A percentile compares a stretch with the other conserved stretches of the same genome.
These are phyloP conservation scores for Strobilomyces dryophilus DNA, from an alignment of 768 basidiomycete genomes.

Conservation along the genomic window DNA sequence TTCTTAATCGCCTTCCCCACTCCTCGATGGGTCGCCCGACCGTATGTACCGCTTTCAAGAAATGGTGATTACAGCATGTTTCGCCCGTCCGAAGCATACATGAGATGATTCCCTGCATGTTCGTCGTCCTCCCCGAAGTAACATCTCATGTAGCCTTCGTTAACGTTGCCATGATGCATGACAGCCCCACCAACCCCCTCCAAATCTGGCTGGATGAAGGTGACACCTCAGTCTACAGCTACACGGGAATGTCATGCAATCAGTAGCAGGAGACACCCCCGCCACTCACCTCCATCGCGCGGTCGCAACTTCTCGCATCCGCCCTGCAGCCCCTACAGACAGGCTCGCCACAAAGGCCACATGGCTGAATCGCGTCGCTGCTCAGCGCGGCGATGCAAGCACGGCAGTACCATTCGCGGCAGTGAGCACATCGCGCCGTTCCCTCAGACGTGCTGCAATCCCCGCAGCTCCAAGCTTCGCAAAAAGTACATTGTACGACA, in stretches of 20 bases:
- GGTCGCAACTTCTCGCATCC: background rate
- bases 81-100: too few species aligned
- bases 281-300: background rate
- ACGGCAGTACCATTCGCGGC: constrained; percentile 3
- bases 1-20: too few species aligned
- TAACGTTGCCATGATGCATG: too few species aligned
- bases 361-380: background rate
- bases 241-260: background rate
- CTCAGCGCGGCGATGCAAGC: background rate
- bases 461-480: constrained; percentile 6
- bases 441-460: background rate
- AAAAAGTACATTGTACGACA: background rate
- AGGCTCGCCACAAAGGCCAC: background rate
- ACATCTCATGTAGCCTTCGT: background rate
- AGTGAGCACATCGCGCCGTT: background rate
- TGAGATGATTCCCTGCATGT: background rate
- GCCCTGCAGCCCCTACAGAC: background rate
- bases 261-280: background rate
- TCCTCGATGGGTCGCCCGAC: too few species aligned
- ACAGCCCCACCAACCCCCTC: background rate
- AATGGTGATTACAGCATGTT: too few species aligned
- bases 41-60: too few species aligned
- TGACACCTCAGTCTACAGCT: background rate
- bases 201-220: background rate
- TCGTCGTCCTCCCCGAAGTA: background rate